phyloP scores from a whole-genome alignment of 148 eudicot species.

The Amaranthus hypochondriacus region DNA sequence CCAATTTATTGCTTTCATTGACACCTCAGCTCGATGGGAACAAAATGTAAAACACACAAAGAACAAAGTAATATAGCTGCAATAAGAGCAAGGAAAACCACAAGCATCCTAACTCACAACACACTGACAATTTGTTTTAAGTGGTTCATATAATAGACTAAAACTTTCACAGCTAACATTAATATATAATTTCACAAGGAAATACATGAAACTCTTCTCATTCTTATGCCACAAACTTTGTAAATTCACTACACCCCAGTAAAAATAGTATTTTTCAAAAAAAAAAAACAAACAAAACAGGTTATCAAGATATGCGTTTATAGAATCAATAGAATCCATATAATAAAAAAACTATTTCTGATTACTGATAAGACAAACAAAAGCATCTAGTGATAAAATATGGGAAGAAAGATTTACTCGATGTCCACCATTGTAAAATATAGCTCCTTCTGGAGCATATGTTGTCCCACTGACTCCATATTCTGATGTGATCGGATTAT shows the following conservation, averaged over 20 bases:
- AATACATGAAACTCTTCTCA: not conserved
- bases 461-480: conserved; percentile 86
- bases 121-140: no score
- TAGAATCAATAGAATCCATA: no score
- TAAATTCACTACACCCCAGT: no score
- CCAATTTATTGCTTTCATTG: not conserved
- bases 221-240: not conserved
- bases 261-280: no score
- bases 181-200: no score
- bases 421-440: conserved; percentile 50
- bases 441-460: conserved; percentile 90
- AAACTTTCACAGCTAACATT: no score
- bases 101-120: no score
- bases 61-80: not conserved
- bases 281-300: no score
- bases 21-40: not conserved
- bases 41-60: not conserved
- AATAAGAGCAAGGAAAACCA: not conserved
- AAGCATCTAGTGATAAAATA: not conserved
- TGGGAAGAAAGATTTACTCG: conserved; percentile 43
- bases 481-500: conserved; percentile 52
- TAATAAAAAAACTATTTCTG: not conserved
- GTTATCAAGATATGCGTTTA: no score
- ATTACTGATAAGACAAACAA: not conserved
- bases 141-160: no score